Conservation (phyloP, 176 grass and related monocot genomes). For the Otatea glauca region DNA sequence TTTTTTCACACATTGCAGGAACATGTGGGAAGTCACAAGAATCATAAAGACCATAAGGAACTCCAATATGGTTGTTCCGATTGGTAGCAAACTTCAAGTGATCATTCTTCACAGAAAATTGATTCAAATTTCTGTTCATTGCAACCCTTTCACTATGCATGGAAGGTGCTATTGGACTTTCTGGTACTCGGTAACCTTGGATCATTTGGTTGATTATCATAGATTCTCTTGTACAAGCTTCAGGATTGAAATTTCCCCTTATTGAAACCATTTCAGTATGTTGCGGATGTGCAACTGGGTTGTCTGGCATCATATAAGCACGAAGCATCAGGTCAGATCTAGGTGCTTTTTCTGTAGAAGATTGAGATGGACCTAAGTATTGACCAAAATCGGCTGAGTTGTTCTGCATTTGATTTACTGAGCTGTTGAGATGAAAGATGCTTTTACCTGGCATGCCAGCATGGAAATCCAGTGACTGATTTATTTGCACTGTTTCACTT, state of each 20-base stretch:
- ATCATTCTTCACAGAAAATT: slow-evolving; percentile 47
- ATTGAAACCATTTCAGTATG: slow-evolving; percentile 19
- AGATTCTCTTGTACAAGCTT: slow-evolving; percentile 30
- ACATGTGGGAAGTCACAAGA: slow-evolving; percentile 44
- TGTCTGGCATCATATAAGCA: slow-evolving; percentile 36
- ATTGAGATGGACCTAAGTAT: slow-evolving; percentile 28
- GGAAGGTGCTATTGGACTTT: slow-evolving; percentile 48
- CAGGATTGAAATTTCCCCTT: slow-evolving; percentile 26
- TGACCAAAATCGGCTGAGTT: background rate
- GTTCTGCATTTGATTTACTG: slow-evolving; percentile 21
- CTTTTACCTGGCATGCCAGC: background rate
- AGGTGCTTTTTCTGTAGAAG: slow-evolving; percentile 22
- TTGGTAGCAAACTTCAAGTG: slow-evolving; percentile 36
- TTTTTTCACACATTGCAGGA: slow-evolving; percentile 49
- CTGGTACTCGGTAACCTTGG: slow-evolving; percentile 39
- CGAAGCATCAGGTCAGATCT: slow-evolving; percentile 32
- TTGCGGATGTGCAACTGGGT: slow-evolving; percentile 41
- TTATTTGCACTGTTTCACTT: slow-evolving; percentile 35
- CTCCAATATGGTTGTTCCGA: slow-evolving; percentile 8
- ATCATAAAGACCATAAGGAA: slow-evolving; percentile 26
- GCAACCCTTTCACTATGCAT: slow-evolving; percentile 39
- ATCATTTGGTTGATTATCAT: slow-evolving; percentile 32
- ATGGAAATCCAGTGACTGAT: slow-evolving; percentile 26
- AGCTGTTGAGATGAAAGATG: slow-evolving; percentile 36
- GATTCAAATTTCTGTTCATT: slow-evolving; percentile 32